Percentiles rank a stretch among this genome's conserved stretches.
These are phyloP conservation scores for Coniferiporia sulphurascens DNA, from an alignment of 1,284 basidiomycete species.

Conservation along the genomic window DNA sequence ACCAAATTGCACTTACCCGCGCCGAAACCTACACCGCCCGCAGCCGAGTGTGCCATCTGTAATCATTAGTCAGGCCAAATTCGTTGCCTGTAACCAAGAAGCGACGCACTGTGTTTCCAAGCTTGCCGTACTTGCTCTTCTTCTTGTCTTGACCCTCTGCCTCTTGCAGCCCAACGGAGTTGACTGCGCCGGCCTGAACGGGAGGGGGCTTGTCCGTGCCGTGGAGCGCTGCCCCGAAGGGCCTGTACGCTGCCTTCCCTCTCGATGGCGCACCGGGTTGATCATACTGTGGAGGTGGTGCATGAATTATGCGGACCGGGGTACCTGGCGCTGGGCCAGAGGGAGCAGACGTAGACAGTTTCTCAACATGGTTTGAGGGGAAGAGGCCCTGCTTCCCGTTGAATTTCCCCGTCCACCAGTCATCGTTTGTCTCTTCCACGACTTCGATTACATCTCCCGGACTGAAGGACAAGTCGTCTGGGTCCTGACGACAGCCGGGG, in stretches of 20 bases:
- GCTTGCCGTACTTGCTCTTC: constrained; percentile 26
- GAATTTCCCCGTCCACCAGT: constrained; percentile 60
- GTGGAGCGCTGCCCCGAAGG: constrained; percentile 18
- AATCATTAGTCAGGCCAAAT: constrained; percentile 5
- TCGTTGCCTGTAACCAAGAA: not conserved
- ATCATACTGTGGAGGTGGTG: constrained; percentile 21
- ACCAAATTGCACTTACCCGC: constrained; percentile 35
- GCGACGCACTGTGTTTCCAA: constrained; percentile 20
- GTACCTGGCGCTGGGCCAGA: constrained; percentile 18
- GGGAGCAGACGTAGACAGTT: constrained; percentile 27
- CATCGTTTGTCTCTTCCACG: constrained; percentile 51
- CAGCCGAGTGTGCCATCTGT: constrained; percentile 63
- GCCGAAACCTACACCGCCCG: constrained; percentile 68
- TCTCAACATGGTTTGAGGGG: constrained; percentile 58
- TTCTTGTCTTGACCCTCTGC: constrained; percentile 23
- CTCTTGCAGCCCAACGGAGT: constrained; percentile 19
- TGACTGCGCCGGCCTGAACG: constrained; percentile 11
- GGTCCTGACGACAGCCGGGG: constrained; percentile 36
- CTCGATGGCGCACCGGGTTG: not conserved
- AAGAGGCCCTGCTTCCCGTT: constrained; percentile 59
- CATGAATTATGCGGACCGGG: constrained; percentile 20
- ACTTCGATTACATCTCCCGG: constrained; percentile 56
- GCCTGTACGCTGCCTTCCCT: constrained; percentile 14
- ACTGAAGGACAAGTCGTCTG: constrained; percentile 53
- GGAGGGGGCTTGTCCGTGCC: constrained; percentile 17